A percentile compares a stretch with the other conserved stretches of the same genome.
Conservation (phyloP, 805 yeast genomes). For the Kluyveromyces starmeri region DNA sequence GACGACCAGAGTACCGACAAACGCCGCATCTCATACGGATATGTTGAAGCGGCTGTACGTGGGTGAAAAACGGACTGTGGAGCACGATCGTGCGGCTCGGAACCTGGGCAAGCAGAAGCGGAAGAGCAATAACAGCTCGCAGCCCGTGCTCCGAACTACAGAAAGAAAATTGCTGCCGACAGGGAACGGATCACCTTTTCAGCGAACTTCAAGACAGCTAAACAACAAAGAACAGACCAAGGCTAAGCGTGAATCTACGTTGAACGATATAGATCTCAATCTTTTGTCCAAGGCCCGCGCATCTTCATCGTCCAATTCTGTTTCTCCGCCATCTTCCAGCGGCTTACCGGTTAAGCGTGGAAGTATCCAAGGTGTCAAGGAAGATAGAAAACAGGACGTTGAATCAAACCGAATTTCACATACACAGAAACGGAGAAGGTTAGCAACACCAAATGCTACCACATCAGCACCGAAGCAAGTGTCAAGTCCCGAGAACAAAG, state of each 20-base stretch:
- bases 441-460: too few species aligned
- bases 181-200: too few species aligned
- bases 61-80: neutral
- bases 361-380: neutral
- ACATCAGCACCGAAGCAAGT: neutral
- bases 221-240: too few species aligned
- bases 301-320: slow-evolving; percentile 1
- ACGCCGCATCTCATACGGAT: neutral
- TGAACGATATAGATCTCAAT: slow-evolving; percentile 3
- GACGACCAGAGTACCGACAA: too few species aligned
- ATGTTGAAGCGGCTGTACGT: neutral
- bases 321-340: neutral
- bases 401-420: neutral
- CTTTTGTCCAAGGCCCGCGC: slow-evolving; percentile 1
- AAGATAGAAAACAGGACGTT: neutral
- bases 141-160: too few species aligned
- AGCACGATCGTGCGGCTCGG: too few species aligned
- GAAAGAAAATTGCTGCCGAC: too few species aligned
- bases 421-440: too few species aligned
- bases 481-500: neutral
- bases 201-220: neutral
- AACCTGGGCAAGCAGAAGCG: too few species aligned
- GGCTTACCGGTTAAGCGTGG: neutral
- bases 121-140: too few species aligned
- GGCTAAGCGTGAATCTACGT: slow-evolving; percentile 1